Conservation (phyloP, 345 rosid genomes). For the Lumnitzera racemosa region DNA sequence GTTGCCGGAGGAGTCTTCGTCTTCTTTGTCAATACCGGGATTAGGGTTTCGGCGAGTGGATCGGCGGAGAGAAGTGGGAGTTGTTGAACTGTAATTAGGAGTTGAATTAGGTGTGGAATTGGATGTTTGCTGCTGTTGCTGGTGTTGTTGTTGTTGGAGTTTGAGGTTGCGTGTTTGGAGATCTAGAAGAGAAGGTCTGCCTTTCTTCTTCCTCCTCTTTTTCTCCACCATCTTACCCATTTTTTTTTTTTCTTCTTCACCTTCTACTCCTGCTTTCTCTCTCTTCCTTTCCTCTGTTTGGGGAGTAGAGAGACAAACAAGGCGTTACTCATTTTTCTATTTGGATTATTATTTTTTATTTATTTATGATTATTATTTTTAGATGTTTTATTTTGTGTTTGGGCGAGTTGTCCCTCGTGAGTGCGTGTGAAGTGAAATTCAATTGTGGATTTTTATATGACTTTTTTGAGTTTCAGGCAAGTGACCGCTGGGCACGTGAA, state of each 20-base stretch:
- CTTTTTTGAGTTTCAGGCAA: too few relatives aligned
- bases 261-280: neutral
- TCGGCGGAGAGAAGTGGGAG: slow-evolving; percentile 32
- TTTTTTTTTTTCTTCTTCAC: slow-evolving; percentile 5
- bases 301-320: slow-evolving; percentile 1
- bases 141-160: slow-evolving; percentile 16
- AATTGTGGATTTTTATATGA: too few relatives aligned
- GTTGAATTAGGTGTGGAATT: slow-evolving; percentile 19
- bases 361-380: too few relatives aligned
- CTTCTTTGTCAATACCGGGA: slow-evolving; percentile 7
- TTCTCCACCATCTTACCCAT: slow-evolving; percentile 45
- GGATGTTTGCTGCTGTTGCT: slow-evolving; percentile 6
- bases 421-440: too few relatives aligned
- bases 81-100: slow-evolving; percentile 30
- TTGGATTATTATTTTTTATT: too few relatives aligned
- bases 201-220: slow-evolving; percentile 59
- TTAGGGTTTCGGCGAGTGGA: slow-evolving; percentile 54
- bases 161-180: slow-evolving; percentile 50
- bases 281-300: neutral
- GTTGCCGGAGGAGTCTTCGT: neutral
- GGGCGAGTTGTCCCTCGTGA: too few relatives aligned
- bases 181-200: slow-evolving; percentile 62
- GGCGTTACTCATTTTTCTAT: neutral
- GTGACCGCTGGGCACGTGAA: too few relatives aligned
- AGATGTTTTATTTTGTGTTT: too few relatives aligned